Evolutionary conservation across 1,284 basidiomycete genomes (phyloP), one percentile per base, ranked within the genome.

Genomic region (Ceratobasidium sp.): DNA sequence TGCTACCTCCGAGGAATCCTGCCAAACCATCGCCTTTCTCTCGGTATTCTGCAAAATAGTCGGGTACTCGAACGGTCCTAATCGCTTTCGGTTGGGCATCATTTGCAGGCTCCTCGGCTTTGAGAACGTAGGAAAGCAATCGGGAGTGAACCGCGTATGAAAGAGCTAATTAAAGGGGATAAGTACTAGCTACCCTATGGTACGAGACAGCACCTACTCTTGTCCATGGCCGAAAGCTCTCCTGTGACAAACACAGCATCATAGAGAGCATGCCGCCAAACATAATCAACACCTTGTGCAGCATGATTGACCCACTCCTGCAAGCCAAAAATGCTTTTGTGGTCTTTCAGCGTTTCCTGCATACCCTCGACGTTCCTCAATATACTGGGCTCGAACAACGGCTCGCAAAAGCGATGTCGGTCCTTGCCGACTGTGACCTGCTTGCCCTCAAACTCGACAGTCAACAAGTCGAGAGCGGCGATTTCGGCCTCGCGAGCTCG

Each of bases 41-140:
- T 75, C 93, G 87, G 79, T 92, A 97, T 79, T 97, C 94, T 9
- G 92, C 90, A 80, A 96, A 97, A 80, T 97, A 97, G 30, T 97
- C 94, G 14, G 95, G 95, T n/a, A 96, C 87, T 53, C 83, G 86
- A 62, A 95, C 79, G 12, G 91, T 84, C 21, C 89, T 85, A 18
- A 91, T 87, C 50, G 83, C 81, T 9, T 87, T 86, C 1, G 93
- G 85, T 77, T 95, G 93, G 32, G 77, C 76, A 43, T 83, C 81
- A 14, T 80, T 79, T 10, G 79, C 78, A 16, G 79, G 76, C 21
- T 84, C 93, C 1, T 88, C 82, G 73, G 87, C 88, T 62, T 84
- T 83, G 18, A 88, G 83, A 55, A 96, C 85, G 80, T 87, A 93
- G 1, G 91, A 85, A 4, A 87, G 82, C 23, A 96, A 83, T 67